Conservation (phyloP, 495 filamentous ascomycete species). For the Tuber brumale region DNA sequence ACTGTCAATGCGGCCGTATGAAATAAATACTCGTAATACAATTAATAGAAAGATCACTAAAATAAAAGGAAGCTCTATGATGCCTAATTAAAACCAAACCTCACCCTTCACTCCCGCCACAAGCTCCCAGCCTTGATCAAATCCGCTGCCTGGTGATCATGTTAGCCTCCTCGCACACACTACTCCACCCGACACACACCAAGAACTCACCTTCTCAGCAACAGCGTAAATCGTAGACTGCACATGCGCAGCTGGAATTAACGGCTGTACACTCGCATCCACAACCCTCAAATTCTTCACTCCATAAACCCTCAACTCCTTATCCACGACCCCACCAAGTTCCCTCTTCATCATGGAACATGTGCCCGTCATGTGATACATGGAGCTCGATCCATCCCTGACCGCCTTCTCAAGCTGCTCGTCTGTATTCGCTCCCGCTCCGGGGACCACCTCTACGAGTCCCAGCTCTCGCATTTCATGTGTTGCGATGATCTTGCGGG, state of each 20-base stretch:
- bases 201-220: constrained; percentile 47
- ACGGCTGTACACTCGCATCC: constrained; percentile 53
- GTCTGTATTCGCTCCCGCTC: constrained; percentile 29
- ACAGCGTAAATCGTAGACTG: constrained; percentile 53
- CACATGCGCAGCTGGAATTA: constrained; percentile 51
- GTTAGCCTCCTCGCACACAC: not conserved
- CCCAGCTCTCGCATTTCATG: constrained; percentile 35
- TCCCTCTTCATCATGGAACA: constrained; percentile 48
- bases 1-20: too few species aligned
- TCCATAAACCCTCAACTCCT: constrained; percentile 48
- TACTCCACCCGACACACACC: not conserved
- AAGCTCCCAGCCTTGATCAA: not conserved
- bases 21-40: not conserved
- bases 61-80: not conserved
- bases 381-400: constrained; percentile 21
- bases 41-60: not conserved
- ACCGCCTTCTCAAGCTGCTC: constrained; percentile 35
- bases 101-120: not conserved
- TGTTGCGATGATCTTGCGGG: not conserved
- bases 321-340: constrained; percentile 47
- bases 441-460: constrained; percentile 34
- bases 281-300: constrained; percentile 48
- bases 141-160: not conserved
- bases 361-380: constrained; percentile 45
- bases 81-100: too few species aligned